Evolutionary conservation across 495 filamentous ascomycete species (phyloP), one percentile per base, ranked within the genome.

Genomic region (Aspergillus baeticus): DNA sequence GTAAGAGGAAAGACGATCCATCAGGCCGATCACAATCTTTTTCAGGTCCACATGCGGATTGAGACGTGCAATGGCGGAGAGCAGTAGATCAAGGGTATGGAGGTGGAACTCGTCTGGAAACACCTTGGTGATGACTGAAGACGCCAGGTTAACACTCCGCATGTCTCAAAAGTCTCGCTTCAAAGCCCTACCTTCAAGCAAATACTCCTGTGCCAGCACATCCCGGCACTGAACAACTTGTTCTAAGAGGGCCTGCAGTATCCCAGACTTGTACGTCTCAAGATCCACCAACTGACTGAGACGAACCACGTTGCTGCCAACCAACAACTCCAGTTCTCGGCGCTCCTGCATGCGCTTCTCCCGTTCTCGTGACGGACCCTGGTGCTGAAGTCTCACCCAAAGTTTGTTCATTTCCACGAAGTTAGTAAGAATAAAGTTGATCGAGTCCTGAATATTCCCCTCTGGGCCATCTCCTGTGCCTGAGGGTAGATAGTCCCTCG

Each of bases 401-500:
- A 98, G 83, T 80, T 98, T 98, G 69, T 98, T 98, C 94, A 98
- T 98, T 72, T 98, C 94, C 63, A 98, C 96, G 66, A 98, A 98
- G 63, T 98, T 98, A 49, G 94, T 98, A 64, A 98, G 75, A 22
- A 96, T 86, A 63, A 98, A 98, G 69, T 89, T 97, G 65, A 98
- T 95, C 14, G 91, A 96, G 71, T 98, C 94, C 65, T 96, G 92
- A 29, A 98, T 77, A 65, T 98, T 98, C 6, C 94, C 94, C 64
- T 98, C 92, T 6, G 92, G 90, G 0, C 93, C 93, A 62, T 97
- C 93, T 1, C 91, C 83, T 53, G 80, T 87, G 39, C 90, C 90
- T 6, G 81, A 80, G 7, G 93, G 93, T 21, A 97, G 79, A 66
- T 83, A 86, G 71, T 98, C 93, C 54, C 93, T 80, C 8, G 93